Evolutionary conservation across 2,329 filamentous ascomycete genomes (phyloP).

Genomic region (Aspergillus piperis): DNA sequence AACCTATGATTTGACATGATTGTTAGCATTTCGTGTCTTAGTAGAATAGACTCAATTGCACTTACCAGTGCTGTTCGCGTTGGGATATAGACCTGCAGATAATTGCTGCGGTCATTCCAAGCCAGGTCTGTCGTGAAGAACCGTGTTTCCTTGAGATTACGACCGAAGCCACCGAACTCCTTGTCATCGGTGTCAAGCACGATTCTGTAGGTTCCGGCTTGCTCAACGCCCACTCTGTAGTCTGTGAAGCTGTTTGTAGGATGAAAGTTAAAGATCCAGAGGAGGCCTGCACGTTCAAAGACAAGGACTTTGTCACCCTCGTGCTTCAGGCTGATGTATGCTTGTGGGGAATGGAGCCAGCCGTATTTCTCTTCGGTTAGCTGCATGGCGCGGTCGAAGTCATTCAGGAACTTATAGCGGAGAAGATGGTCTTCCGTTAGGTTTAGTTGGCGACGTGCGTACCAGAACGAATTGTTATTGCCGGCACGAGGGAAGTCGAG

Average conservation of each 20-base stretch:
- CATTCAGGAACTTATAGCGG: slow-evolving; percentile 87
- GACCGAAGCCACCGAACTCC: slow-evolving; percentile 75
- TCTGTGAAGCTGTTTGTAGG: slow-evolving; percentile 81
- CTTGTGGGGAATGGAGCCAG: slow-evolving; percentile 83
- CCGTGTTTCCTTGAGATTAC: slow-evolving; percentile 75
- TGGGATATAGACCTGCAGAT: slow-evolving; percentile 88
- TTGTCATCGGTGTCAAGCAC: slow-evolving; percentile 79
- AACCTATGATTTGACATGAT: slow-evolving; percentile 44
- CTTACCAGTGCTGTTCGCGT: slow-evolving; percentile 77
- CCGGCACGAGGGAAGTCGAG: slow-evolving; percentile 95
- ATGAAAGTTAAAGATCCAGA: slow-evolving; percentile 98
- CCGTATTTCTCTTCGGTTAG: slow-evolving; percentile 81
- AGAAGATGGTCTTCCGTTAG: slow-evolving; percentile 82
- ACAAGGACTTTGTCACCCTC: slow-evolving; percentile 92
- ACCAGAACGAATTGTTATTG: slow-evolving; percentile 92
- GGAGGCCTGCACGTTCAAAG: slow-evolving; percentile 84
- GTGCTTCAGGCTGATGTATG: slow-evolving; percentile 91
- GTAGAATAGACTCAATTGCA: slow-evolving; percentile 16
- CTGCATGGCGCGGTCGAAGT: slow-evolving; percentile 94
- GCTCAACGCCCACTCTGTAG: slow-evolving; percentile 87
- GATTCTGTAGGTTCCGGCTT: slow-evolving; percentile 80
- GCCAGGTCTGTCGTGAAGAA: slow-evolving; percentile 90
- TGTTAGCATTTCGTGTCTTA: neutral
- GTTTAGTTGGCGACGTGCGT: slow-evolving; percentile 90
- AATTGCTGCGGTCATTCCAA: slow-evolving; percentile 91